Conservation (phyloP, 495 filamentous ascomycete species). For the Neurospora intermedia region DNA sequence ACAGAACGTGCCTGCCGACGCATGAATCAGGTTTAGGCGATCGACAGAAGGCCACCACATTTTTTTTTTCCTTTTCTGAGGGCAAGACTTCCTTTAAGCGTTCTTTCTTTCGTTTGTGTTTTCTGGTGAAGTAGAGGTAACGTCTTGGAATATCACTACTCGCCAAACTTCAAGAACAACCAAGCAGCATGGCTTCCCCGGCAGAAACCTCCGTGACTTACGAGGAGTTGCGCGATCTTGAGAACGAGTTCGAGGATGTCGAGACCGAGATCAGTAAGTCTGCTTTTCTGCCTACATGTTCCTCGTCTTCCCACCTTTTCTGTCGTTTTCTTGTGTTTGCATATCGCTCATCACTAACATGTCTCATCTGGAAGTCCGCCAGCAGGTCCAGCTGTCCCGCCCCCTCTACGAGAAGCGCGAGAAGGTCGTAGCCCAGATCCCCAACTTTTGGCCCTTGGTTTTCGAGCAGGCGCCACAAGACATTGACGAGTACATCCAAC, state of each 20-base stretch:
- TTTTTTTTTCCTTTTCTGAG: background rate
- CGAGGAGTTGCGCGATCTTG: conserved; percentile 50
- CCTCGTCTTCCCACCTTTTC: background rate
- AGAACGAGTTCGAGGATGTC: conserved; percentile 59
- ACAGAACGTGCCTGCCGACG: background rate
- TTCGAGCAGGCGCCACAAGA: conserved; percentile 73
- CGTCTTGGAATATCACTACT: background rate
- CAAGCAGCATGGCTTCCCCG: conserved; percentile 6
- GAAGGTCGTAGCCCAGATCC: conserved; percentile 54
- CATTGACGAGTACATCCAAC: conserved; percentile 74
- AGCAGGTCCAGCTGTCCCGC: conserved; percentile 38
- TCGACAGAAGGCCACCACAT: background rate
- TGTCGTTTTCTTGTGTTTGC: too few species aligned
- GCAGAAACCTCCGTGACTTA: conserved; percentile 37
- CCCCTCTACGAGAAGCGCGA: conserved; percentile 64
- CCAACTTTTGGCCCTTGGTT: conserved; percentile 82
- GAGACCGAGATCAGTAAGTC: conserved; percentile 59
- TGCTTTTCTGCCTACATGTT: background rate
- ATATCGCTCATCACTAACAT: background rate
- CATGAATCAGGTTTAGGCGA: background rate
- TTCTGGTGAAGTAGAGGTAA: background rate
- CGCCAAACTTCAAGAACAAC: background rate
- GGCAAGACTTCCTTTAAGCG: background rate
- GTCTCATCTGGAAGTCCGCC: conserved; percentile 37
- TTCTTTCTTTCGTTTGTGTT: background rate